Percentiles rank a stretch among this genome's conserved stretches.
phyloP scores from a whole-genome alignment of 192 early-diverging fungal species.

The Linnemannia schmuckeri region DNA sequence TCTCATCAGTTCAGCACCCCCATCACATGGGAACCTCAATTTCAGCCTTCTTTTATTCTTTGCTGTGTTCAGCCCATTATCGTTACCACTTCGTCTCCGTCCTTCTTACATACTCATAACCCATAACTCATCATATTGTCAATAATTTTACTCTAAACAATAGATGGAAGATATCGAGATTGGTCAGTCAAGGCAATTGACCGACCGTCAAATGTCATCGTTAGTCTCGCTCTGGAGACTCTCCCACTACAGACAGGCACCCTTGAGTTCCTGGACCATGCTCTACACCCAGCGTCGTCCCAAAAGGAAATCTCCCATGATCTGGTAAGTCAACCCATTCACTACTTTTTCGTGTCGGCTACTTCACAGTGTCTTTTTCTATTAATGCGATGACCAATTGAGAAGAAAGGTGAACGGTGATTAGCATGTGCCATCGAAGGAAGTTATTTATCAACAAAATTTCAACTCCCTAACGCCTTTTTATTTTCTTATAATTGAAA shows the following conservation, averaged over 20 bases:
- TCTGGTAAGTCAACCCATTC: constrained; percentile 20
- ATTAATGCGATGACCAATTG: not conserved
- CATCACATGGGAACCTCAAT: not conserved
- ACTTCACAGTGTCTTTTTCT: not conserved
- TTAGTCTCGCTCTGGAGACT: constrained; percentile 45
- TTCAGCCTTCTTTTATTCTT: not conserved
- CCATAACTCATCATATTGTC: not conserved
- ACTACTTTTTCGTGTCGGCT: not conserved
- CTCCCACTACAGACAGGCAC: constrained; percentile 40
- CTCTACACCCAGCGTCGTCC: constrained; percentile 40
- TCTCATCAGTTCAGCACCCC: not conserved
- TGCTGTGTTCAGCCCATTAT: not conserved
- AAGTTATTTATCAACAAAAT: not conserved
- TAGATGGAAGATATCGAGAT: constrained; percentile 41
- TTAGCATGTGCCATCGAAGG: not conserved
- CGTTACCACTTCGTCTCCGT: not conserved
- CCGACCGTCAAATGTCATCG: constrained; percentile 27
- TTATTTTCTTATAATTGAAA: not conserved
- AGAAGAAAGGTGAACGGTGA: not conserved
- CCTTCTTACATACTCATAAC: not conserved
- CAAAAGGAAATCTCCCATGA: constrained; percentile 29
- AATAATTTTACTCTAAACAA: not conserved
- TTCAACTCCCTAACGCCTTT: not conserved
- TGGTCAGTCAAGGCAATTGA: constrained; percentile 27
- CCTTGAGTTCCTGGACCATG: constrained; percentile 50